phyloP scores from a whole-genome alignment of 352 stramenopile species.

The Globisporangium alternatum region DNA sequence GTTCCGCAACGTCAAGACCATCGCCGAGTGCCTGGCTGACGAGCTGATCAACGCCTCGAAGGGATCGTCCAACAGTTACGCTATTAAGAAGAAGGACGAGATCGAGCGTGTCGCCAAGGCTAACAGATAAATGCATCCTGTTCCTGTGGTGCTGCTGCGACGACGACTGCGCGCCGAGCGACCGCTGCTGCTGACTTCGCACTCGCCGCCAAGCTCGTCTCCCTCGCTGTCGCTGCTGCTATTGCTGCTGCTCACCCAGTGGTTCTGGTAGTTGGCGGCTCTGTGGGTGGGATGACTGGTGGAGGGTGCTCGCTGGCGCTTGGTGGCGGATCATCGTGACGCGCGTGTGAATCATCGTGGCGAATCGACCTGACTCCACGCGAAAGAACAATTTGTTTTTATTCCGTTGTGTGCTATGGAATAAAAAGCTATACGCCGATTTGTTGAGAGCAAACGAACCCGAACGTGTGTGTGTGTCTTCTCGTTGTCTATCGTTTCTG shows the following conservation, averaged over 20 bases:
- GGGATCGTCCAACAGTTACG: conserved; percentile 99
- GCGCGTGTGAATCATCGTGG: conserved; percentile 1
- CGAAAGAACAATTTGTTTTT: conserved; percentile 26
- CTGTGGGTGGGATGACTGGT: background rate
- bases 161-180: background rate
- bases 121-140: conserved; percentile 95
- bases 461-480: conserved; percentile 9
- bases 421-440: conserved; percentile 76
- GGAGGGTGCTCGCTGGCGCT: background rate
- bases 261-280: background rate
- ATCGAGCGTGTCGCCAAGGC: conserved; percentile 99
- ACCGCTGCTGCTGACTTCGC: conserved; percentile 1
- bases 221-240: background rate
- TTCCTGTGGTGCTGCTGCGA: conserved; percentile 5
- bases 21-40: conserved; percentile 98
- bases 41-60: conserved; percentile 99
- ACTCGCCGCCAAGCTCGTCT: background rate
- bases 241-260: conserved; percentile 4
- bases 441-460: conserved; percentile 74
- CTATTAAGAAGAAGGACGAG: conserved; percentile 99
- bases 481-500: conserved; percentile 9
- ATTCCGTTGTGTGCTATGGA: conserved; percentile 29
- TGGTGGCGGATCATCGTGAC: background rate
- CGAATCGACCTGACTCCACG: conserved; percentile 21
- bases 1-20: conserved; percentile 99